These are phyloP conservation scores for Fusarium odoratissimum DNA, from an alignment of 2,329 filamentous ascomycete species.

Conservation along the genomic window DNA sequence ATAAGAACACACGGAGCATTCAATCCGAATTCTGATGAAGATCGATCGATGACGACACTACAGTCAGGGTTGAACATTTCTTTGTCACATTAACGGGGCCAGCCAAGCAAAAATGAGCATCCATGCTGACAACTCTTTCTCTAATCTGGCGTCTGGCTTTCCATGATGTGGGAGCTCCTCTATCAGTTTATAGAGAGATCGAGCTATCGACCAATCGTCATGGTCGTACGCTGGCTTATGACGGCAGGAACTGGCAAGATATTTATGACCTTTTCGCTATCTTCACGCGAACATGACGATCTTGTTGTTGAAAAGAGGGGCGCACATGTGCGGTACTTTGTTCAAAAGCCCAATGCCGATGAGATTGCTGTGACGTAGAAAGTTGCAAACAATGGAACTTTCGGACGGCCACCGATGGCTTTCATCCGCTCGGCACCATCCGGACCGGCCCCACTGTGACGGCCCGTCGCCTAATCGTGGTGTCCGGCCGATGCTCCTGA, in stretches of 20 bases:
- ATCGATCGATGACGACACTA: constrained; percentile 45
- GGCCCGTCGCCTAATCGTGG: constrained; percentile 9
- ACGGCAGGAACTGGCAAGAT: not conserved
- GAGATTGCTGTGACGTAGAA: constrained; percentile 14
- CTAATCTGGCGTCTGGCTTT: not conserved
- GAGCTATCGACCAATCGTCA: constrained; percentile 11
- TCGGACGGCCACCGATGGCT: not conserved
- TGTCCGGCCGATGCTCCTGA: not conserved
- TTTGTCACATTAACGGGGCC: constrained; percentile 36
- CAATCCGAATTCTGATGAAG: constrained; percentile 35
- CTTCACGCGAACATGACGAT: constrained; percentile 17
- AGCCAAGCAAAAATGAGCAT: constrained; percentile 20
- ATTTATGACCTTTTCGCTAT: not conserved
- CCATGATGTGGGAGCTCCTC: not conserved
- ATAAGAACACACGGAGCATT: constrained; percentile 26
- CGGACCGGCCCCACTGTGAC: constrained; percentile 33
- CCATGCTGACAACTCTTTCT: constrained; percentile 1
- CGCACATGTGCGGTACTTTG: not conserved
- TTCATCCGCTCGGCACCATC: constrained; percentile 9
- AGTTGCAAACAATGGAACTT: not conserved
- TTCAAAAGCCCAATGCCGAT: not conserved
- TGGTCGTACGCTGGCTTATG: constrained; percentile 4
- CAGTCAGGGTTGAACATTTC: constrained; percentile 13
- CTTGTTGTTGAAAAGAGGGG: constrained; percentile 12
- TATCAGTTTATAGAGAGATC: not conserved